Conservation (phyloP, 441 rosid species). For the Heliophila coronopifolia region DNA sequence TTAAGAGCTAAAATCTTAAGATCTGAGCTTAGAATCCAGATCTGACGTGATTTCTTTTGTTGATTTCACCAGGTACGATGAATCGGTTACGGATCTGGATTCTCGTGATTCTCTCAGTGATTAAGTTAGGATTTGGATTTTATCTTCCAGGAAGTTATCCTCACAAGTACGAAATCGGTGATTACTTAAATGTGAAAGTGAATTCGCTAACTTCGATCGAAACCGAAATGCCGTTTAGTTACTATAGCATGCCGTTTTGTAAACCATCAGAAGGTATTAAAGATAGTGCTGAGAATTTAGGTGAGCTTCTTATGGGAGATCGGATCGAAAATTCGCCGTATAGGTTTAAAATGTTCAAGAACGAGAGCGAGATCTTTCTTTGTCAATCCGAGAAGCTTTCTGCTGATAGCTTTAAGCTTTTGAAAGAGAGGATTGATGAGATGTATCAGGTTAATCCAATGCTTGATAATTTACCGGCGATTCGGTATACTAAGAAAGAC, state of each 20-base stretch:
- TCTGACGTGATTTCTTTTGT: too few species aligned
- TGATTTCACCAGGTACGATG: too few species aligned
- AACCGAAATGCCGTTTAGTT: constrained; percentile 85
- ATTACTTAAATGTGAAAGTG: constrained; percentile 57
- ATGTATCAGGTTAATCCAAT: constrained; percentile 89
- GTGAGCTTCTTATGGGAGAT: constrained; percentile 97
- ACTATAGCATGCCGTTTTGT: constrained; percentile 82
- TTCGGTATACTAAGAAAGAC: constrained; percentile 67
- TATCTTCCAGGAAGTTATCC: constrained; percentile 87
- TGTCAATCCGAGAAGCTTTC: constrained; percentile 51
- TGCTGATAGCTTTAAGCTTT: constrained; percentile 76
- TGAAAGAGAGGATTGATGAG: constrained; percentile 84
- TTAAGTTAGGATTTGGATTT: too few species aligned
- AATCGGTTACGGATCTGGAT: too few species aligned
- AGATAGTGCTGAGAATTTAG: constrained; percentile 91
- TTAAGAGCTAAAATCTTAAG: too few species aligned
- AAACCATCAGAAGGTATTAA: constrained; percentile 53
- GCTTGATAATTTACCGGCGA: constrained; percentile 84
- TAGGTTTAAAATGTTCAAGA: constrained; percentile 62
- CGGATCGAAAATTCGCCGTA: constrained; percentile 89
- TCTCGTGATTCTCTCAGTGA: too few species aligned
- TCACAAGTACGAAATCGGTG: constrained; percentile 57
- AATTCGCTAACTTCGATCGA: constrained; percentile 88
- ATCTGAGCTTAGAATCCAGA: too few species aligned
- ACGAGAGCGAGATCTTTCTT: constrained; percentile 74